Percentiles rank a stretch among this genome's conserved stretches.
Evolutionary conservation across 2,329 filamentous ascomycete species (phyloP).

Genomic region (Calonectria henricotiae): DNA sequence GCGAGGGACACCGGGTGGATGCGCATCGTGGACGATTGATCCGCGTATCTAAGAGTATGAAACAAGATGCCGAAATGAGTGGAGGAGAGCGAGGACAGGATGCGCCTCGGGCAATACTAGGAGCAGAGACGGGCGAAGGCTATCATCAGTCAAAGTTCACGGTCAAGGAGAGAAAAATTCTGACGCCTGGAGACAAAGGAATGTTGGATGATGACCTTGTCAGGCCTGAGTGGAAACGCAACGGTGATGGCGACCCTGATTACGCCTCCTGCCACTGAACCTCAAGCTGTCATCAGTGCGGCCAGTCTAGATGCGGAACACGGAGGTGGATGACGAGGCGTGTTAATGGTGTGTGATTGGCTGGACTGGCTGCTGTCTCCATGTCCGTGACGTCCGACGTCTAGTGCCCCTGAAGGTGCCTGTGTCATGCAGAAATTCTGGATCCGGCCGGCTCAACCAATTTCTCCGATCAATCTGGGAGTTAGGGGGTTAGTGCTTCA

Average conservation of each 20-base stretch:
- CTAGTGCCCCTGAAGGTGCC: conserved; percentile 13
- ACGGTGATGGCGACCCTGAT: conserved; percentile 22
- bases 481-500: not conserved
- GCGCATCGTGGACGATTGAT: conserved; percentile 49
- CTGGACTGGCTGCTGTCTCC: not conserved
- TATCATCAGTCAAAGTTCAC: conserved; percentile 31
- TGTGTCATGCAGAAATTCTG: conserved; percentile 8
- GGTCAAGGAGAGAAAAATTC: conserved; percentile 5
- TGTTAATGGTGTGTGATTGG: conserved; percentile 26
- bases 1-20: conserved; percentile 53
- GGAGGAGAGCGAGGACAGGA: not conserved
- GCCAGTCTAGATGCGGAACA: conserved; percentile 29
- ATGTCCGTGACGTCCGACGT: conserved; percentile 10
- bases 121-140: conserved; percentile 13
- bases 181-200: conserved; percentile 25
- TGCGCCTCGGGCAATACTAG: conserved; percentile 36
- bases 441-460: conserved; percentile 34
- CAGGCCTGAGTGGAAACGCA: conserved; percentile 9
- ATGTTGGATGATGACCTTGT: conserved; percentile 28
- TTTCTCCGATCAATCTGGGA: conserved; percentile 39
- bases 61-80: conserved; percentile 11
- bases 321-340: conserved; percentile 33
- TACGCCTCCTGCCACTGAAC: conserved; percentile 34
- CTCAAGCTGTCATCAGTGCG: conserved; percentile 40
- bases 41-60: conserved; percentile 15